Conservation (phyloP, 495 filamentous ascomycete species). For the Amphirosellinia nigrospora region DNA sequence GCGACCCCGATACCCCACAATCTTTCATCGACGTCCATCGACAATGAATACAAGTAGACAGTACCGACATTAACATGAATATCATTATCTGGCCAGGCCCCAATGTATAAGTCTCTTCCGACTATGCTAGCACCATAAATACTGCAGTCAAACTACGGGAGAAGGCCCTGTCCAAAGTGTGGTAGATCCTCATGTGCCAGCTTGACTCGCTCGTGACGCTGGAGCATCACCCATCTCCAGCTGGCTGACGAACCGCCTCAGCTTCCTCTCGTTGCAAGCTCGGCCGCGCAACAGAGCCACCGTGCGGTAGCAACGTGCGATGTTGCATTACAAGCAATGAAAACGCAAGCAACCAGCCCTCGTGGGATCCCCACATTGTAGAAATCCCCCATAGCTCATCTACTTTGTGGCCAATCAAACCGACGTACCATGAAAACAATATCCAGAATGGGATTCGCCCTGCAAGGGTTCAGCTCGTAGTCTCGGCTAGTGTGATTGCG, state of each 20-base stretch:
- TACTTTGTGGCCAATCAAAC: slow-evolving; percentile 35
- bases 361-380: slow-evolving; percentile 23
- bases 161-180: background rate
- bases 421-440: slow-evolving; percentile 30
- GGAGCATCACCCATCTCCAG: background rate
- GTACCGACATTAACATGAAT: background rate
- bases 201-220: slow-evolving; percentile 17
- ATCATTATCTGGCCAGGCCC: background rate
- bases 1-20: slow-evolving; percentile 6
- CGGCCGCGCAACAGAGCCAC: background rate
- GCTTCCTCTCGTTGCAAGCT: background rate
- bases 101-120: background rate
- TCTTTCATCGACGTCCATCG: background rate
- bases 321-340: slow-evolving; percentile 16
- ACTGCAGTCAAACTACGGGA: slow-evolving; percentile 2
- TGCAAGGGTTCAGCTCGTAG: slow-evolving; percentile 31
- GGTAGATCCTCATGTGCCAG: slow-evolving; percentile 23
- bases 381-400: slow-evolving; percentile 22
- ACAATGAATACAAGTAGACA: too few relatives aligned
- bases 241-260: slow-evolving; percentile 7
- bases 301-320: slow-evolving; percentile 10
- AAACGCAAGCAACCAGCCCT: slow-evolving; percentile 7
- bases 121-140: background rate
- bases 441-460: slow-evolving; percentile 36
- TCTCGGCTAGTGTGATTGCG: slow-evolving; percentile 37